Base-by-base conservation (phyloP, 768 basidiomycete species). In the Tulasnella sp. region DNA sequence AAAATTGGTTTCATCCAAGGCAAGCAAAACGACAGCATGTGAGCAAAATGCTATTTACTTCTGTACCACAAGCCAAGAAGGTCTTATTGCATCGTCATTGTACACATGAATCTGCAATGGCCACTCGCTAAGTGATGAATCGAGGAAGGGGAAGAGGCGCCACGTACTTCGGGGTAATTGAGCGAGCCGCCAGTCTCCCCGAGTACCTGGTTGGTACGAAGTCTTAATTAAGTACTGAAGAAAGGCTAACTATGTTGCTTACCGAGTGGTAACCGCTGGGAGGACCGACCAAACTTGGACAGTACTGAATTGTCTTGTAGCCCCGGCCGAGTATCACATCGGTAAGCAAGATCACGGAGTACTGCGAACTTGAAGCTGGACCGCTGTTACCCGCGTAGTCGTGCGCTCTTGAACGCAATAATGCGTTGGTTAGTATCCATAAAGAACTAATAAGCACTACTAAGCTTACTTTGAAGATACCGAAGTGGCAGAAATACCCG, bases 61-160 rank as follows among this genome's bases (percentile, higher is more conserved):
- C n/a, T 78, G 72, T 6, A 78, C 40, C 42, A 78, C 58, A 20
- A 78, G 77, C 77, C 77, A 78, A 41, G 77, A 48, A 34, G 77
- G 77, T 42, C 77, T 48, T 7, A 78, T 78, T 3, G 77, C 77
- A 46, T 78, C 77, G 44, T 78, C 44, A 20, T 78, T 54, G 60
- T 72, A 78, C 1, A 78, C 60, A 40, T 72, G 60, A 42, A 72
- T 0, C 77, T 78, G 31, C 16, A 24, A 42, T 28, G 42, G 42
- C 7, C 5, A 60, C 8, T 14, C 9, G 7, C 16, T 28, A 40
- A n/a, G 8, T 16, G 12, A n/a, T n/a, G n/a, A n/a, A n/a, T n/a
- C n/a, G n/a, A n/a, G n/a, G n/a, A n/a, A 22, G 20, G 24, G 76
- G 20, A 77, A 3, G 14, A 42, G 58, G 14, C 12, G 7, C 18